These are phyloP conservation scores for Cryphonectria parasitica DNA, from an alignment of 2,329 filamentous ascomycete species.

Conservation along the genomic window DNA sequence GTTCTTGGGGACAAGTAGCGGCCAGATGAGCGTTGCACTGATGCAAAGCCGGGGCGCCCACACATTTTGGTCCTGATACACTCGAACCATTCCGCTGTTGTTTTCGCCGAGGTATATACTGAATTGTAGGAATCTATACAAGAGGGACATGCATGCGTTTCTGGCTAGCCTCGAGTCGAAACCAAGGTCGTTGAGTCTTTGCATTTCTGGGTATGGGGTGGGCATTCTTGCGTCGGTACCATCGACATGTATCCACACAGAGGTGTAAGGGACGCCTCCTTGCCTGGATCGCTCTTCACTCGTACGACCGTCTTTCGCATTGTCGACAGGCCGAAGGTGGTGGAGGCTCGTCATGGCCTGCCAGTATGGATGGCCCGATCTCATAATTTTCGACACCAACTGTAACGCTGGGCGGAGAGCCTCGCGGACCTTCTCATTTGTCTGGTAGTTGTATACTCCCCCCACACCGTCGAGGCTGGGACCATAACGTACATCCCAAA, in stretches of 20 bases:
- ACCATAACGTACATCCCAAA: slow-evolving; percentile 6
- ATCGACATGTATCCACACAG: background rate
- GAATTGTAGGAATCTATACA: background rate
- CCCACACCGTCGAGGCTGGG: background rate
- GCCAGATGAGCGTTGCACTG: background rate
- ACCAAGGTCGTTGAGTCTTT: background rate
- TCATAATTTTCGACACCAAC: background rate
- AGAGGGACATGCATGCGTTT: background rate
- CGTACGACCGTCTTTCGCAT: slow-evolving; percentile 7
- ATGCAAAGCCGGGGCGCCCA: background rate
- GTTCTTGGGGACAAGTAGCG: background rate
- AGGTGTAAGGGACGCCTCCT: background rate
- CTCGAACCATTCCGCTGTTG: background rate
- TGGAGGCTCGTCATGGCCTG: background rate
- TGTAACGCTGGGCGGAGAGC: background rate
- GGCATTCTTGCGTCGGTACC: background rate
- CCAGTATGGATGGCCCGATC: slow-evolving; percentile 6
- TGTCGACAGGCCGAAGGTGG: background rate
- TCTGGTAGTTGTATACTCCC: background rate
- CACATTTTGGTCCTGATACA: background rate
- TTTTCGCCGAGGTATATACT: background rate
- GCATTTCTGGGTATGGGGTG: background rate
- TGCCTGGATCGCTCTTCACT: background rate
- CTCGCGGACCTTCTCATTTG: background rate
- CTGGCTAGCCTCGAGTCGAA: background rate